phyloP scores from a whole-genome alignment of 2,329 filamentous ascomycete genomes.

The Neofusicoccum sp. region DNA sequence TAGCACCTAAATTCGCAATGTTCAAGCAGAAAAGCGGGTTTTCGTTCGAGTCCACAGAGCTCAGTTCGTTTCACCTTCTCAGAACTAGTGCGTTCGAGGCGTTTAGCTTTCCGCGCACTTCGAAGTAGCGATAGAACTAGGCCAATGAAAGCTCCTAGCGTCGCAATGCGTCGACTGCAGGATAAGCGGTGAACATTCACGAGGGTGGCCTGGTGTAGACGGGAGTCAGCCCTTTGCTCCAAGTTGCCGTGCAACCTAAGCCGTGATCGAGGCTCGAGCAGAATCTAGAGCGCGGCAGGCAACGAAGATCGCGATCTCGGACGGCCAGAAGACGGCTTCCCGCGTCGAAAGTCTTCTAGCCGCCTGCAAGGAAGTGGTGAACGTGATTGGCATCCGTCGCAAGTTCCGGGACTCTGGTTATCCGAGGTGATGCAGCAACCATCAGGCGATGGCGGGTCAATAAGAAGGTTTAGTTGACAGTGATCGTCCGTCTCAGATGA shows the following conservation, averaged over 20 bases:
- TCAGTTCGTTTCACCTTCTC: neutral
- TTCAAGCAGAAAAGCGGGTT: neutral
- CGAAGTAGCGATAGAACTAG: neutral
- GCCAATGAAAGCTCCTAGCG: neutral
- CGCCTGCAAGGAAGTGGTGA: neutral
- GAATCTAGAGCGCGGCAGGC: neutral
- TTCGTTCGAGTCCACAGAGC: neutral
- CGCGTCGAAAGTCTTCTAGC: neutral
- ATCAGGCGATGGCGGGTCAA: neutral
- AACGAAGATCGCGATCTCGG: neutral
- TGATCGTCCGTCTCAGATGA: constrained; percentile 11
- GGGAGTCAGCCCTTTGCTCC: neutral
- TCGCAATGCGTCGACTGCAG: neutral
- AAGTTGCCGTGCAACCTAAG: neutral
- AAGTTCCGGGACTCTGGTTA: neutral
- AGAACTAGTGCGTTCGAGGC: neutral
- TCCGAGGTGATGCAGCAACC: constrained; percentile 11
- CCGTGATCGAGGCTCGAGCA: neutral
- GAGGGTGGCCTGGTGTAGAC: neutral
- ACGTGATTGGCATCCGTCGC: neutral
- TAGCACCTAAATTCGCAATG: neutral
- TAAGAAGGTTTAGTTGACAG: constrained; percentile 18
- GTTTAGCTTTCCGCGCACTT: constrained; percentile 4
- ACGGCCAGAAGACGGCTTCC: neutral
- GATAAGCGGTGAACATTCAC: neutral